These are phyloP conservation scores for Zarea fungicola DNA, from an alignment of 2,329 filamentous ascomycete genomes.

Conservation along the genomic window DNA sequence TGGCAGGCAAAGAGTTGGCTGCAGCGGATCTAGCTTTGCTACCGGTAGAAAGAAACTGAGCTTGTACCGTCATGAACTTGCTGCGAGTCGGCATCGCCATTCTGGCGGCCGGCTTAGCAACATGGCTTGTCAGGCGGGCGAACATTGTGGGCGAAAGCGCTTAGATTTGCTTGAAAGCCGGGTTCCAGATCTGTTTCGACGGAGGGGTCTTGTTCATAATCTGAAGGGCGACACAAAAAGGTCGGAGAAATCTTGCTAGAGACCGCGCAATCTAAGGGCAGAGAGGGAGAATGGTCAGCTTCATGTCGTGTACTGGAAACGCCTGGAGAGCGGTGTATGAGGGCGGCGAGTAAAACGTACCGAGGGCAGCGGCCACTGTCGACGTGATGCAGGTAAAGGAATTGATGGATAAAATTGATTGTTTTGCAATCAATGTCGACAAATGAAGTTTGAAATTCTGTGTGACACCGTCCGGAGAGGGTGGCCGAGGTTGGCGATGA, in stretches of 20 bases:
- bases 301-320: not conserved
- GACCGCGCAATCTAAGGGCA: constrained; percentile 3
- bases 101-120: constrained; percentile 49
- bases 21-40: constrained; percentile 66
- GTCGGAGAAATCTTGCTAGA: constrained; percentile 6
- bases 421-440: not conserved
- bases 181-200: constrained; percentile 13
- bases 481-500: constrained; percentile 2
- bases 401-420: not conserved
- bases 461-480: not conserved
- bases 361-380: constrained; percentile 9
- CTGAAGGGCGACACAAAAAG: constrained; percentile 9
- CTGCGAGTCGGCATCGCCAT: constrained; percentile 35
- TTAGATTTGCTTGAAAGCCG: constrained; percentile 15
- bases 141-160: constrained; percentile 46
- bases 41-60: constrained; percentile 37
- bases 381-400: not conserved
- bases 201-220: constrained; percentile 14
- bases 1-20: constrained; percentile 58
- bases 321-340: constrained; percentile 9
- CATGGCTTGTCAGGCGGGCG: constrained; percentile 47
- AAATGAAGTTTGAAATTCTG: not conserved
- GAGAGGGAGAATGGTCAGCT: not conserved
- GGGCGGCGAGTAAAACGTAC: not conserved
- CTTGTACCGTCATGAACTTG: constrained; percentile 33